Evolutionary conservation across 2,329 filamentous ascomycete species (phyloP).

Genomic region (Fusarium mangiferae): DNA sequence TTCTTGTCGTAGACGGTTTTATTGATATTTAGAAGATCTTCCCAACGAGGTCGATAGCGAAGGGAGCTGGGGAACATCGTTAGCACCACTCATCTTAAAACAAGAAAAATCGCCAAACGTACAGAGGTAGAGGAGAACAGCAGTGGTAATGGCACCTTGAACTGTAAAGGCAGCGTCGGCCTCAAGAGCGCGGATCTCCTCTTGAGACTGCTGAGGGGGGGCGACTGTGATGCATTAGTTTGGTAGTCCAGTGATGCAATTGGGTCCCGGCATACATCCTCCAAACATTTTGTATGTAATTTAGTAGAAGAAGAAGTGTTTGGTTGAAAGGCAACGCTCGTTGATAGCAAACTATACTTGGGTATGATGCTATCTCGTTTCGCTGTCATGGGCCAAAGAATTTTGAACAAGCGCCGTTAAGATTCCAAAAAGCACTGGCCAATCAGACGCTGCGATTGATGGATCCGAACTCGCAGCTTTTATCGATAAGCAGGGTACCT

Average conservation of each 20-base stretch:
- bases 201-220: slow-evolving; percentile 74
- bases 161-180: slow-evolving; percentile 73
- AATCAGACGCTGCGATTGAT: slow-evolving; percentile 4
- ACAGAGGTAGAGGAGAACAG: slow-evolving; percentile 81
- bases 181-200: slow-evolving; percentile 78
- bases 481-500: slow-evolving; percentile 34
- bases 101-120: slow-evolving; percentile 48
- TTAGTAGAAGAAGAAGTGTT: neutral
- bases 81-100: neutral
- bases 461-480: slow-evolving; percentile 49
- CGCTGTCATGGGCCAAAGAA: slow-evolving; percentile 36
- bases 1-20: neutral
- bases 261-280: slow-evolving; percentile 62
- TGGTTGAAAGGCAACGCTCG: slow-evolving; percentile 5
- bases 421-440: slow-evolving; percentile 22
- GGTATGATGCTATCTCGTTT: slow-evolving; percentile 44
- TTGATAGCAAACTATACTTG: slow-evolving; percentile 9
- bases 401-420: slow-evolving; percentile 30
- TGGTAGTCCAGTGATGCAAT: neutral
- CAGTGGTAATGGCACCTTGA: slow-evolving; percentile 72
- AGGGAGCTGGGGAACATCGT: slow-evolving; percentile 59
- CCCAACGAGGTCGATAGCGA: slow-evolving; percentile 64
- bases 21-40: slow-evolving; percentile 52
- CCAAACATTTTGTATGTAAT: slow-evolving; percentile 65
- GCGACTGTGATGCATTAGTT: slow-evolving; percentile 60